Conservation (phyloP, 2,329 filamentous ascomycete genomes). For the Diaporthe ampelina region DNA sequence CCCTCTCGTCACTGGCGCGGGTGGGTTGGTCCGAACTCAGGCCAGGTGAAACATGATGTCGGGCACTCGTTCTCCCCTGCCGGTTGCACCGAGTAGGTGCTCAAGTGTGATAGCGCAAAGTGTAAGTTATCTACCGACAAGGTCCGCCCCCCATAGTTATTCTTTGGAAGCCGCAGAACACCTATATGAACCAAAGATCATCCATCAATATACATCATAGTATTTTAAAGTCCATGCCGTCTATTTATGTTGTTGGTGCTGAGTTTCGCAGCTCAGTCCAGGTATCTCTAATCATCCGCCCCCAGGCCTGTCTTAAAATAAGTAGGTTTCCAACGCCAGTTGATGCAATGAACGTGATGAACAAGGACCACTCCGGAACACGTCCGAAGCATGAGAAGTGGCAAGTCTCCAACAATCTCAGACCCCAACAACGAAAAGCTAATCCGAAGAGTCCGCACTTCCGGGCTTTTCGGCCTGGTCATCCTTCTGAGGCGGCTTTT, state of each 20-base stretch:
- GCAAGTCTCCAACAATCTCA: too few species aligned
- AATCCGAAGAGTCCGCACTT: not conserved
- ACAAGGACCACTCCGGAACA: not conserved
- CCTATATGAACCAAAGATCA: too few species aligned
- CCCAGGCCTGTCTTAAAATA: not conserved
- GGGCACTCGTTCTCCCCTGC: constrained; percentile 3
- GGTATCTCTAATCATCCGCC: not conserved
- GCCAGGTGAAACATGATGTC: not conserved
- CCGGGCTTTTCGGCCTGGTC: not conserved
- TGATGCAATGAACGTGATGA: not conserved
- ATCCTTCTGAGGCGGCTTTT: not conserved
- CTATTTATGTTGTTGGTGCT: not conserved
- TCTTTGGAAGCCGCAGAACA: too few species aligned
- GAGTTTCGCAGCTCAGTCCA: not conserved
- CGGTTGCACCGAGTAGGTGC: not conserved
- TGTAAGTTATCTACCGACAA: too few species aligned
- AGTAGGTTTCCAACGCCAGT: not conserved
- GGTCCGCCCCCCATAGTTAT: too few species aligned
- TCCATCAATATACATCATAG: not conserved
- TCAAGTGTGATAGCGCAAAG: not conserved
- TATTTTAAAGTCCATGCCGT: not conserved
- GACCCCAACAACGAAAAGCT: not conserved
- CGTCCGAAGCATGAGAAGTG: not conserved
- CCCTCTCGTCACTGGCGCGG: not conserved
- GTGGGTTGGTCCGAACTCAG: constrained; percentile 4